These are phyloP conservation scores for Zoysia japonica DNA, from an alignment of 176 grass and related monocot genomes.

Conservation along the genomic window DNA sequence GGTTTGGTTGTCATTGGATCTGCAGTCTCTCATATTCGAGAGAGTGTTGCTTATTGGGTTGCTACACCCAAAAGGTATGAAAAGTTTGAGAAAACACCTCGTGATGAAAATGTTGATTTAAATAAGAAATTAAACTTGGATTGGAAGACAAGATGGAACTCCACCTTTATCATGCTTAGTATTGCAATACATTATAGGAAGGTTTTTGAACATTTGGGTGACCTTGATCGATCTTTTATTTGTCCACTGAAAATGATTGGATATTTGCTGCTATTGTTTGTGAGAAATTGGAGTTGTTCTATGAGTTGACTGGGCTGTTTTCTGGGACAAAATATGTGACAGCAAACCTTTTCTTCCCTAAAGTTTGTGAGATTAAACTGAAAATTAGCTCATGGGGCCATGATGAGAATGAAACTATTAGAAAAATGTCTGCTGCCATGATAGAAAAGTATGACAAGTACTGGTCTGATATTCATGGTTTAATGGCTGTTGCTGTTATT, in stretches of 20 bases:
- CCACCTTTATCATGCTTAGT: not conserved
- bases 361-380: not conserved
- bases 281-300: not conserved
- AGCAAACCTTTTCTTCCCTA: not conserved
- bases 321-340: not conserved
- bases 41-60: not conserved
- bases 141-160: not conserved
- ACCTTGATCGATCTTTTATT: not conserved
- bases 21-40: too few relatives aligned
- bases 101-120: not conserved
- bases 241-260: not conserved
- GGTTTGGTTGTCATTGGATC: too few relatives aligned
- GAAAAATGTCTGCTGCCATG: not conserved
- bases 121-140: not conserved
- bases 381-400: too few relatives aligned
- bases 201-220: not conserved
- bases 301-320: not conserved
- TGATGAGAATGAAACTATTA: not conserved
- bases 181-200: not conserved
- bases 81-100: not conserved
- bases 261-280: not conserved
- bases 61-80: not conserved
- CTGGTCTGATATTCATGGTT: not conserved
- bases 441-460: not conserved
- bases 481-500: not conserved